These are phyloP conservation scores for Didymella segeticola DNA, from an alignment of 2,329 filamentous ascomycete genomes.

Conservation along the genomic window DNA sequence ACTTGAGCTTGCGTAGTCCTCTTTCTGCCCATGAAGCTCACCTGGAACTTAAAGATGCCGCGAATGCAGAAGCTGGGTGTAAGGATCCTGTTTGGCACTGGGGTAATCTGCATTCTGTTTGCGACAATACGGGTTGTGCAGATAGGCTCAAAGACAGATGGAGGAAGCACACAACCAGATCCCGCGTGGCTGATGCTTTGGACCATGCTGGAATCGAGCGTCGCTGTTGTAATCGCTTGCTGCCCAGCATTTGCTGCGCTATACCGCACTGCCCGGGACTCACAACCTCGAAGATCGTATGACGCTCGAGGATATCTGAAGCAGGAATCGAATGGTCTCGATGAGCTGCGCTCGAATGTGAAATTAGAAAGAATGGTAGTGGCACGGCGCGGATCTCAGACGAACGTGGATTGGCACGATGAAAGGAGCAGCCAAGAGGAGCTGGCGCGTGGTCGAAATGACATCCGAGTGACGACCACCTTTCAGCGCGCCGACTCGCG, in stretches of 20 bases:
- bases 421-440: background rate
- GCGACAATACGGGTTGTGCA: conserved; percentile 40
- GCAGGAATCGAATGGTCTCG: background rate
- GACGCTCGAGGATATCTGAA: background rate
- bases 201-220: conserved; percentile 43
- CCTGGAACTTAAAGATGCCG: conserved; percentile 45
- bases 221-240: conserved; percentile 29
- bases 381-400: background rate
- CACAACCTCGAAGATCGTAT: background rate
- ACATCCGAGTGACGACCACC: background rate
- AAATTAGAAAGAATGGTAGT: background rate
- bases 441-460: background rate
- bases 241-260: background rate
- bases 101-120: conserved; percentile 27
- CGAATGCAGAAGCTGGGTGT: conserved; percentile 42
- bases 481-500: background rate
- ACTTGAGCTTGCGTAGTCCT: conserved; percentile 34
- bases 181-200: conserved; percentile 46
- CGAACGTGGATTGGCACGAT: background rate
- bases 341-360: background rate
- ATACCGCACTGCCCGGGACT: background rate
- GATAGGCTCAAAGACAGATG: conserved; percentile 32
- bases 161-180: conserved; percentile 31
- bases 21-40: conserved; percentile 45
- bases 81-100: conserved; percentile 31